These are phyloP conservation scores for Syncephalastrum contaminatum DNA, from an alignment of 371 early-diverging fungal species.

Conservation along the genomic window DNA sequence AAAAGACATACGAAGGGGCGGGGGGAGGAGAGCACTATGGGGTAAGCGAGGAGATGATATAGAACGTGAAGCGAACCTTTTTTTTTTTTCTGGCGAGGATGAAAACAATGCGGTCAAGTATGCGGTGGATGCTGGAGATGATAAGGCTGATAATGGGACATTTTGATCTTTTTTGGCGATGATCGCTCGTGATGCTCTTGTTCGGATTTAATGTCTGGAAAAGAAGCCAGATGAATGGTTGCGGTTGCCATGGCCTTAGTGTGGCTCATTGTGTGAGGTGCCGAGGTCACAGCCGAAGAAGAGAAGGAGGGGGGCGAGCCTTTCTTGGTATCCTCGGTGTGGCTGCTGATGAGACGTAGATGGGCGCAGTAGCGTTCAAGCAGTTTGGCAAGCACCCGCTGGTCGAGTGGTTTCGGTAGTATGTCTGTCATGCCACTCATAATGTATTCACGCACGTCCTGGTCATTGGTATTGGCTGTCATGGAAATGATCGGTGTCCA, in stretches of 20 bases:
- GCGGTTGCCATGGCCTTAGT: background rate
- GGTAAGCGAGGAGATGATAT: no score
- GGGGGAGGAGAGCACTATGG: no score
- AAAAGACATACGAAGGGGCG: background rate
- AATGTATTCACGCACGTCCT: constrained; percentile 10
- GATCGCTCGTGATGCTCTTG: background rate
- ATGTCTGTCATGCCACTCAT: constrained; percentile 16
- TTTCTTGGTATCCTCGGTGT: background rate
- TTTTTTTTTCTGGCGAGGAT: background rate
- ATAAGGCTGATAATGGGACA: no score
- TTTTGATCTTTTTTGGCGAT: background rate
- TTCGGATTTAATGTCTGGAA: background rate
- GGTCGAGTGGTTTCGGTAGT: constrained; percentile 13
- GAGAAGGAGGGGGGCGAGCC: no score
- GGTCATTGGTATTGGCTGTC: constrained; percentile 68
- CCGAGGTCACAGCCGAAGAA: no score
- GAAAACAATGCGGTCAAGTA: background rate
- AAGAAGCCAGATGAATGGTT: background rate
- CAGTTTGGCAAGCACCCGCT: constrained; percentile 6
- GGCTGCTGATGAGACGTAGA: constrained; percentile 7
- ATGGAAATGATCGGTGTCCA: constrained; percentile 75
- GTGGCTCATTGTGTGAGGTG: background rate
- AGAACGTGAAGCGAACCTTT: no score
- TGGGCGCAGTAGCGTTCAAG: constrained; percentile 17
- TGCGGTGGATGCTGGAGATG: no score